Evolutionary conservation across 2,329 filamentous ascomycete species (phyloP).

Genomic region (Alternaria panax): DNA sequence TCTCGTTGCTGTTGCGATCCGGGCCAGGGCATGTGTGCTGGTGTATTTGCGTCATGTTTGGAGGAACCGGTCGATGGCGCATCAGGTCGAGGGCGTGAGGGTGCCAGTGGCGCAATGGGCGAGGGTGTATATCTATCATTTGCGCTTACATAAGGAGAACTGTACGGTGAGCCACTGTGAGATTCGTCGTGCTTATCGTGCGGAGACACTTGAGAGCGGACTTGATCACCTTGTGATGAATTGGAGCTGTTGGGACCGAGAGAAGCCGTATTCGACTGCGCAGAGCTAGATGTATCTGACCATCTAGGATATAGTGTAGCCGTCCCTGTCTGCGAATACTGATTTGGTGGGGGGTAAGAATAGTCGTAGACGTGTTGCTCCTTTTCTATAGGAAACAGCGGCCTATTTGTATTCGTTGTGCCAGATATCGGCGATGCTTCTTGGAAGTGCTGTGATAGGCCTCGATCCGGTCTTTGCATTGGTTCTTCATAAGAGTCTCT

Average conservation of each 20-base stretch:
- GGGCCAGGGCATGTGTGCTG: slow-evolving; percentile 14
- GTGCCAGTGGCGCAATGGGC: slow-evolving; percentile 25
- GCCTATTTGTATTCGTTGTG: no score
- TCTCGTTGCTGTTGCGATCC: slow-evolving; percentile 8
- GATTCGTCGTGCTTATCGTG: slow-evolving; percentile 6
- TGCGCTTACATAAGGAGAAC: slow-evolving; percentile 9
- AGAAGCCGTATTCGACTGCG: slow-evolving; percentile 36
- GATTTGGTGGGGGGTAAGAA: no score
- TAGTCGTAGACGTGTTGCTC: no score
- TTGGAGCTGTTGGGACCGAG: slow-evolving; percentile 36
- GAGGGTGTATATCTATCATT: slow-evolving; percentile 10
- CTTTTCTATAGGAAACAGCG: no score
- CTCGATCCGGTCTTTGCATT: slow-evolving; percentile 15
- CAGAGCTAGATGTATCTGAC: slow-evolving; percentile 38
- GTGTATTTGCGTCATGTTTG: neutral
- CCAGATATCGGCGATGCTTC: no score
- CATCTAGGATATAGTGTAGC: slow-evolving; percentile 23
- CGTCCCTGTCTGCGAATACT: slow-evolving; percentile 17
- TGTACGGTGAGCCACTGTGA: neutral
- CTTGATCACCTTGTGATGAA: slow-evolving; percentile 28
- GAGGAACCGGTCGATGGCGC: neutral
- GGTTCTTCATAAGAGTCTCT: slow-evolving; percentile 16
- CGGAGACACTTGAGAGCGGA: neutral
- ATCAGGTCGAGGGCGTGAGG: slow-evolving; percentile 15
- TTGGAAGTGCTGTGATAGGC: slow-evolving; percentile 18